Percentiles rank a stretch among this genome's conserved stretches.
Evolutionary conservation across 768 basidiomycete species (phyloP).

Genomic region (Termitomyces bulborhizus): DNA sequence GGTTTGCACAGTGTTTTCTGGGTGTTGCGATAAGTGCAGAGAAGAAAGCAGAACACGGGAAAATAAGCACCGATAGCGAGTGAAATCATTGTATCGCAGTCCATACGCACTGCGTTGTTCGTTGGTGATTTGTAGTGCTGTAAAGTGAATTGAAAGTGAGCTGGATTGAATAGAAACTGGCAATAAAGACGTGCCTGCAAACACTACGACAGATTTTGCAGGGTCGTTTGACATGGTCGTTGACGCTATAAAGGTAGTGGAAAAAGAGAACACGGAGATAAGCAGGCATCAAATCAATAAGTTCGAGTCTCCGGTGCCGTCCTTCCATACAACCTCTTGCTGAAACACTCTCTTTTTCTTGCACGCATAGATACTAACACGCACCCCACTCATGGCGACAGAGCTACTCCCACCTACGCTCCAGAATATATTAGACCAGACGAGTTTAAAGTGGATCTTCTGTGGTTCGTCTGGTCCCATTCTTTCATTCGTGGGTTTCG

Average conservation of each 20-base stretch:
- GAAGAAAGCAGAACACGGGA: not conserved
- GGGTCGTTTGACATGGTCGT: conserved; percentile 22
- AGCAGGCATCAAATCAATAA: not conserved
- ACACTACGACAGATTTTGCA: conserved; percentile 21
- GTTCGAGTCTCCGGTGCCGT: not conserved
- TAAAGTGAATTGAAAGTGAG: not conserved
- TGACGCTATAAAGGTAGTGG: conserved; percentile 5
- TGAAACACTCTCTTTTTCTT: no score
- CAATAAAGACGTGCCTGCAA: conserved; percentile 27
- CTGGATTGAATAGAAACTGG: not conserved
- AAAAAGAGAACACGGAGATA: not conserved
- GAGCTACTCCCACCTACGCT: conserved; percentile 78
- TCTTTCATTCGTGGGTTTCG: not conserved
- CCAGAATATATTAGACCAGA: conserved; percentile 93
- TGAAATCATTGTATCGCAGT: conserved; percentile 82
- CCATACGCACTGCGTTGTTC: conserved; percentile 90
- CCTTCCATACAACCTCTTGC: not conserved
- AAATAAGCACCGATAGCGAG: conserved; percentile 68
- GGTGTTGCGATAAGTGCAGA: not conserved
- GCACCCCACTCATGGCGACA: conserved; percentile 37
- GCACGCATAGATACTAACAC: not conserved
- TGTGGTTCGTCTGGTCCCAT: conserved; percentile 59
- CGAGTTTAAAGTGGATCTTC: conserved; percentile 95
- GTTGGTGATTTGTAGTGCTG: conserved; percentile 80
- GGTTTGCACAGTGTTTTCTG: conserved; percentile 89